Base-by-base conservation (phyloP, 1,139 yeast species). In the Pichia sp. region DNA sequence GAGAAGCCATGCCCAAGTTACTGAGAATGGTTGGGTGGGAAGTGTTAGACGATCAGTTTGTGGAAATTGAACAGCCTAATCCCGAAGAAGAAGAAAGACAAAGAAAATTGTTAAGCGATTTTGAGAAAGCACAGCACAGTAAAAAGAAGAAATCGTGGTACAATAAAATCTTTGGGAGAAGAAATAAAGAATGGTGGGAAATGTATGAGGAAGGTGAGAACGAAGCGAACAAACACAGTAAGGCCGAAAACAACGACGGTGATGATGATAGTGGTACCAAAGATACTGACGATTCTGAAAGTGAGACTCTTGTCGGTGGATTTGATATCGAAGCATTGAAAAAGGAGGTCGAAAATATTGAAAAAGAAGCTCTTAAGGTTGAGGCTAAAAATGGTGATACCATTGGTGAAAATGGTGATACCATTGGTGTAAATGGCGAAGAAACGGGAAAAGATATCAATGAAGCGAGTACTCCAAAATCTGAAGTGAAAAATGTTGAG, bases 31-130 rank as follows among this genome's bases (percentile, higher is more conserved):
- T 87, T 43, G 90, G 88, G 9, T 87, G 96, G 83, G 87, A 88
- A 56, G 87, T 93, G 2, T 68, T 90, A 48, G 82, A 87, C 59
- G 99, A 93, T 58, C 96, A 91, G 65, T 93, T 95, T 66, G 85
- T 87, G 16, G 99, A 95, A 68, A 91, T 95, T 58, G 98, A 91
- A 64, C 97, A 93, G 62, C 96, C 97, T 0, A 96, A 93, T 67
- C 90, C 96, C 2, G 96, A 88, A 59, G 83, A 85, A 64, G 79
- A 83, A 21, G 90, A 89, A 60, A 82, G 86, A 59, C 95, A 90
- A 62, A 75, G 96, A 55, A 83, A 88, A 64, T 74, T 93, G 60
- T 76, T 93, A 21, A 74, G 76, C 53, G 98, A 93, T 63, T 87
- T 90, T 60, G 96, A 89, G 58, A 90, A 85, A 60, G 96, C 96